Conservation (phyloP, 208 protist genomes). For the Wallacemonas rigidus region DNA sequence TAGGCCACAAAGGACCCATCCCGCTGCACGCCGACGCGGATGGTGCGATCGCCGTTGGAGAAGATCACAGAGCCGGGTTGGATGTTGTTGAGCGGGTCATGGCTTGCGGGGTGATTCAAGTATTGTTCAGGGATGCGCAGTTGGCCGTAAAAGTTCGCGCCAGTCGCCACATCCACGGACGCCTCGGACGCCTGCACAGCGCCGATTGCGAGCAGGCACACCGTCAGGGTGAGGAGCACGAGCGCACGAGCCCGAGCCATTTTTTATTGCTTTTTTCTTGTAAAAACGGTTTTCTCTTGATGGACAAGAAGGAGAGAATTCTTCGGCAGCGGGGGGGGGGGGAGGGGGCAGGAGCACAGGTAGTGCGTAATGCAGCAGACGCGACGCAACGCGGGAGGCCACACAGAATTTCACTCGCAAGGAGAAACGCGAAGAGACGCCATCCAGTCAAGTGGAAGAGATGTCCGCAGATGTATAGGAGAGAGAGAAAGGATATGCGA, state of each 20-base stretch:
- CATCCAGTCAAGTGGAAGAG: too few species aligned
- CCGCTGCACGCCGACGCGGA: conserved; percentile 55
- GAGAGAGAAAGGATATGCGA: too few species aligned
- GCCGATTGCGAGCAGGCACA: not conserved
- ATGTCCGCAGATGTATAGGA: too few species aligned
- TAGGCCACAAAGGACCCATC: conserved; percentile 80
- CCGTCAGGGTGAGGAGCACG: not conserved
- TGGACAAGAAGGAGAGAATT: not conserved
- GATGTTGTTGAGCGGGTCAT: conserved; percentile 51
- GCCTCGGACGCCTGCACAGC: not conserved
- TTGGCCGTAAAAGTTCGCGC: conserved; percentile 49
- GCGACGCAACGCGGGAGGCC: too few species aligned
- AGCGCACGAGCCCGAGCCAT: not conserved
- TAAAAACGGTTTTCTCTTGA: not conserved
- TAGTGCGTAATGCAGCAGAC: too few species aligned
- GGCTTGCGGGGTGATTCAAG: conserved; percentile 42
- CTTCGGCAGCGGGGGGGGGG: too few species aligned
- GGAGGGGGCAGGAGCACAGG: too few species aligned
- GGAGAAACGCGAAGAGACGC: too few species aligned
- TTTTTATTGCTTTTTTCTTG: conserved; percentile 9
- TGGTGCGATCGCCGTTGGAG: conserved; percentile 37
- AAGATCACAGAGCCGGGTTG: conserved; percentile 76
- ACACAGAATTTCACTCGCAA: too few species aligned
- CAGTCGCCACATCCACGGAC: not conserved
- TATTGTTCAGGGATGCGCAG: conserved; percentile 54